Evolutionary conservation across 75 land plant species (phyloP).

Genomic region (Cunninghamia lanceolata): DNA sequence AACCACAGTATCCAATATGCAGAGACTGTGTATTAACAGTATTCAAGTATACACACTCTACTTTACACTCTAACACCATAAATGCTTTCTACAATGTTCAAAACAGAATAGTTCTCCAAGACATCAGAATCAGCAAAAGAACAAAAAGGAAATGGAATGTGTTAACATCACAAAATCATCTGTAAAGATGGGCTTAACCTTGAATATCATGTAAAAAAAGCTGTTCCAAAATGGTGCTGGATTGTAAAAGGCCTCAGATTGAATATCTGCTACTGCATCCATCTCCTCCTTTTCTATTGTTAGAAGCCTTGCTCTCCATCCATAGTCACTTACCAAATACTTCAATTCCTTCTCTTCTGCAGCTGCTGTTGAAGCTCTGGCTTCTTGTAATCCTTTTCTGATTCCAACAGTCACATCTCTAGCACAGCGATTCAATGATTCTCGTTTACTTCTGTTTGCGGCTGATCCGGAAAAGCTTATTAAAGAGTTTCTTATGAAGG

Average conservation of each 20-base stretch:
- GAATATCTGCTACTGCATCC: constrained; percentile 40
- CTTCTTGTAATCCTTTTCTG: not conserved
- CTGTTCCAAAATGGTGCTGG: constrained; percentile 60
- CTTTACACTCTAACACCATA: not conserved
- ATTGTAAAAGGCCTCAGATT: constrained; percentile 72
- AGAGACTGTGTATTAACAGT: not conserved
- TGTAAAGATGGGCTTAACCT: constrained; percentile 30
- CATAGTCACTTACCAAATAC: constrained; percentile 39
- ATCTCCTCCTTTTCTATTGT: constrained; percentile 42
- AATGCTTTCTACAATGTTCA: not conserved
- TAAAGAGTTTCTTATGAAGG: not conserved
- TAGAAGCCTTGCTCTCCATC: constrained; percentile 57
- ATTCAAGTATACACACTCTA: not conserved
- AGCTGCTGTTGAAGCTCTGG: not conserved
- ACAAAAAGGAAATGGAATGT: not conserved
- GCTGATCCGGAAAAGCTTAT: not conserved
- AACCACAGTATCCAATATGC: not conserved
- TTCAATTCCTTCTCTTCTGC: constrained; percentile 5
- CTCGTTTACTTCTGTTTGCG: not conserved
- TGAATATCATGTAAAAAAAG: constrained; percentile 71
- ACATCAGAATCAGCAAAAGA: not conserved
- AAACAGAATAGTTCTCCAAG: not conserved
- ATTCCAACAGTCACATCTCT: not conserved
- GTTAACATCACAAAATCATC: not conserved
- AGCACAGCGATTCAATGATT: not conserved